Evolutionary conservation across 2,329 filamentous ascomycete species (phyloP), one percentile per base, ranked within the genome.

Genomic region (Verticillium nubilum): DNA sequence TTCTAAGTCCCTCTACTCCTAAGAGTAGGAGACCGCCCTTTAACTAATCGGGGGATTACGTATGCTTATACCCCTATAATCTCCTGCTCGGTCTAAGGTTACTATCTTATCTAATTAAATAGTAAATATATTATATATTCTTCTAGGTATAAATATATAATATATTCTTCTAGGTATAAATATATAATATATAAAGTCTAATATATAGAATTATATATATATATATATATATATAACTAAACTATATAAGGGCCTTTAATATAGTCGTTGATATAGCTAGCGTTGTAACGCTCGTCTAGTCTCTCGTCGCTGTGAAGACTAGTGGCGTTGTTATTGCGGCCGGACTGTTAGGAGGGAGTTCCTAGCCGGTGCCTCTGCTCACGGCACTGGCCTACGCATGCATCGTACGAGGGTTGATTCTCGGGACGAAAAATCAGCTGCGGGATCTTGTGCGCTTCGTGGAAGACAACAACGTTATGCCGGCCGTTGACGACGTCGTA

Each of bases 241-340:
- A n/a, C 0, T 70, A 74, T 1, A 76, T 76, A 2, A 67, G 65
- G 2, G 88, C 88, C 13, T 82, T 88, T 7, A 81, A 89, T 65
- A 78, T 86, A 61, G 74, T 90, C 42, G 67, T 89, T 42, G 88
- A 91, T 65, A 81, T 89, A n/a, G 87, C 85, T 13, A 87, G 87
- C 0, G 76, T 83, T 0, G 78, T 76, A n/a, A 89, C 86, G 0
- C 77, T 90, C 63, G 66, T 73, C 3, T 78, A 87, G 67, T 80
- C 78, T 2, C 72, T 88, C 47, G 79, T 79, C 63, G 80, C 81
- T 1, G 73, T 85, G 0, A 64, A 68, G 0, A 58, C 66, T 0
- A 69, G 74, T 15, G 75, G 75, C 0, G n/a, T 74, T 4, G 61
- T 79, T 25, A 60, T 63, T 2, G 47, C 73, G 2, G 63, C 70